Base-by-base conservation (phyloP, 164 flowering plant species). In the Santalum album region DNA sequence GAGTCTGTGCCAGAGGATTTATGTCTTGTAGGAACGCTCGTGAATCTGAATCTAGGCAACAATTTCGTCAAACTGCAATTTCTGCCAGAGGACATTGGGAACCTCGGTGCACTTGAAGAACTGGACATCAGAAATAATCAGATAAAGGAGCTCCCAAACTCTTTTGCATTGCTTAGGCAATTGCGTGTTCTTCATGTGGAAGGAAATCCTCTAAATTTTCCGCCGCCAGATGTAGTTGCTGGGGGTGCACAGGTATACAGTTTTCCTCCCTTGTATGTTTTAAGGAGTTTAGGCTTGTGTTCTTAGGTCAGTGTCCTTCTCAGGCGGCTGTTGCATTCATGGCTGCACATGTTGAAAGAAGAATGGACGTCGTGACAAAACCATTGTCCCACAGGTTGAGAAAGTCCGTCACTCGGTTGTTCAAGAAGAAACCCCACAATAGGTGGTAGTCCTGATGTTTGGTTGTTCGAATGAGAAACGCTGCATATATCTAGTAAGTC, bases 51-150 rank as follows among this genome's bases (percentile, higher is more conserved):
- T 49, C 55, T 90, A 14, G 78, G 90, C 24, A 81, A 78, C 71
- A 90, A 86, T 61, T 90, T 86, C 65, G 92, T 95, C 11, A 90
- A 84, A 57, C 58, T 90, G 61, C 63, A 64, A 47, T 69, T 64
- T n/a, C 66, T 90, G 35, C 97, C 97, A 24, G 68, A 85, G 63
- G 79, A 85, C 9, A 84, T 90, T 56, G 97, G 97, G 20, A 90
- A 86, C 70, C 88, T 90, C 15, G 95, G 87, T 65, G 75, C 72
- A 76, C 84, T 90, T 12, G 90, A 90, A 64, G 97, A 72, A 66
- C 62, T 90, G 76, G 86, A 89, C 67, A 84, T 87, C 26, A 83
- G 90, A 71, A 83, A 86, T 64, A 86, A 90, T 62, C 95, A 90
- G 72, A 87, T 90, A 64, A 66, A 80, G 32, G 42, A 70, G 35